A percentile compares a stretch with the other conserved stretches of the same genome.
Conservation (phyloP, 2,329 filamentous ascomycete genomes). For the Diaporthe sp. region DNA sequence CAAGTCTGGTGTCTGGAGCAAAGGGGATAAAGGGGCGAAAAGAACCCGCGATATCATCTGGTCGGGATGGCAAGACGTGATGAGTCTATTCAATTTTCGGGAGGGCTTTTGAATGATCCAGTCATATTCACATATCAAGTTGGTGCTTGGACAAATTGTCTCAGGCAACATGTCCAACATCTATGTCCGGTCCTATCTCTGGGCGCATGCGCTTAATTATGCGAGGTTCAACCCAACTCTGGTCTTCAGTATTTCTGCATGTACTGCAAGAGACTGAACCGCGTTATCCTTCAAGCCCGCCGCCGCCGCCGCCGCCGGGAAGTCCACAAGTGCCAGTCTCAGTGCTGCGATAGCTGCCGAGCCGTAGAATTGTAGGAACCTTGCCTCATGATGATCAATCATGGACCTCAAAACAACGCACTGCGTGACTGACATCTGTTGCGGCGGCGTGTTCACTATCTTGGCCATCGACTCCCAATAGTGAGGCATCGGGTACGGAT, state of each 20-base stretch:
- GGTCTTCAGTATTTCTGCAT: conserved; percentile 63
- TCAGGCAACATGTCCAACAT: background rate
- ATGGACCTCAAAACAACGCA: conserved; percentile 76
- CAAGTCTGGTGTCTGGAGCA: conserved; percentile 3
- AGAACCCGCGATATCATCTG: conserved; percentile 21
- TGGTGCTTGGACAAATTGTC: background rate
- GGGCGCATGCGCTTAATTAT: conserved; percentile 35
- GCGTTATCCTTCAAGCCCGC: conserved; percentile 53
- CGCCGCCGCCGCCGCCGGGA: conserved; percentile 67
- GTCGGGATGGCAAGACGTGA: background rate
- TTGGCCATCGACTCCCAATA: conserved; percentile 85
- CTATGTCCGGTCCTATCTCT: background rate
- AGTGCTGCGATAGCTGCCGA: conserved; percentile 78
- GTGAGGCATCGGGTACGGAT: conserved; percentile 80
- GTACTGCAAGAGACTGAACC: conserved; percentile 61
- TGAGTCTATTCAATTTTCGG: background rate
- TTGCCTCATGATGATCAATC: conserved; percentile 77
- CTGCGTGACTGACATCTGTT: conserved; percentile 78
- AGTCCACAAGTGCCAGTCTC: conserved; percentile 76
- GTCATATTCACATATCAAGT: conserved; percentile 16
- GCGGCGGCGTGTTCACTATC: conserved; percentile 79
- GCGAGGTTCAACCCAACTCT: conserved; percentile 61
- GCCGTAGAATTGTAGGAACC: conserved; percentile 86
- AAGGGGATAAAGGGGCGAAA: background rate
- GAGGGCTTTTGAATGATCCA: conserved; percentile 12